Base-by-base conservation (phyloP, 257 asterid species). In the Nicotiana tomentosiformis region DNA sequence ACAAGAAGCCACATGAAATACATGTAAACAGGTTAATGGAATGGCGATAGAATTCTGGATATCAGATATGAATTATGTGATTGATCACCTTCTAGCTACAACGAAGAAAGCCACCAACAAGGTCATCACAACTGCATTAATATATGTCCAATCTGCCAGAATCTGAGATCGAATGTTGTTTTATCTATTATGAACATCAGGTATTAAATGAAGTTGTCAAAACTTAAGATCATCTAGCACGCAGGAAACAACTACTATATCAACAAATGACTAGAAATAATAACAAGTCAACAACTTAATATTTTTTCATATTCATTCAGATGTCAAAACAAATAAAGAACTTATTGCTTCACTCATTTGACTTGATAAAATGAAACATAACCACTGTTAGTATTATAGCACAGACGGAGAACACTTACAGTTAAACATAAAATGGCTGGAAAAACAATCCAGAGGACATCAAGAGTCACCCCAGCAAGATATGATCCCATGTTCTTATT, bases 81-180 rank as follows among this genome's bases (percentile, higher is more conserved):
- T 32, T 81, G 80, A 67, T 84, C 91, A 94, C 98, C 98, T 91
- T 83, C 82, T 61, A 86, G 84, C 80, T 23, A 84, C 18, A 86
- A 86, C 81, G 76, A 86, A 53, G 84, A 86, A 77, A 76, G 90
- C 83, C 84, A 92, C 88, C 87, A 91, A 77, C 78, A 89, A 32
- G 83, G 91, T 49, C 83, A 91, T 32, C 60, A 86, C 11, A 70
- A 88, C 72, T 77, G 94, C 89, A 86, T 53, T 89, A 85, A 83
- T 82, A 87, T 87, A 88, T 77, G 88, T 87, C 98, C 97, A 91
- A 81, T 90, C 96, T 56, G 97, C 92, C 76, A 92, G 89, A 84
- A 96, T 91, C 99, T 96, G 92, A 61, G 87, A 72, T 89, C 53
- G 30, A 49, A 84, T 46, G 82, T 82, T 60, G 82, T 84, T 43